Evolutionary conservation across 805 yeast species (phyloP).

Genomic region (Cyberlindnera americana): DNA sequence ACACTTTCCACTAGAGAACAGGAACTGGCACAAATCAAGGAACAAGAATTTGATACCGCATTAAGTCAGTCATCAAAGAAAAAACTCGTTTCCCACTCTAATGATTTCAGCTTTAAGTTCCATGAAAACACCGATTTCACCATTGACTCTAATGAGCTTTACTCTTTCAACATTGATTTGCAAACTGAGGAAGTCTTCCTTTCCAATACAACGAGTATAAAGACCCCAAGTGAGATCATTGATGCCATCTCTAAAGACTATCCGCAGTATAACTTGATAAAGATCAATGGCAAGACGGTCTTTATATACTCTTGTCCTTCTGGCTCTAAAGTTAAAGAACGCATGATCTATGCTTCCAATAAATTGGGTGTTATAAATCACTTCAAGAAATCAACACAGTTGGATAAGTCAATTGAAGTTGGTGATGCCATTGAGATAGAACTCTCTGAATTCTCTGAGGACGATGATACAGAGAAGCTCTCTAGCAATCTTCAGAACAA

Average conservation of each 20-base stretch:
- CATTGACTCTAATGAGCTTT: conserved; percentile 33
- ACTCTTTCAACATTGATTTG: conserved; percentile 50
- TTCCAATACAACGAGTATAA: conserved; percentile 23
- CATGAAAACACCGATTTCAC: conserved; percentile 28
- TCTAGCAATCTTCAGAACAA: conserved; percentile 12
- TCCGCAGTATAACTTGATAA: conserved; percentile 61
- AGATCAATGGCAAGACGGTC: conserved; percentile 38
- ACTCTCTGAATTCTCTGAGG: conserved; percentile 39
- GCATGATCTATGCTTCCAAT: conserved; percentile 90
- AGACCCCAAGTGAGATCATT: conserved; percentile 30
- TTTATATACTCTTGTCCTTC: conserved; percentile 90
- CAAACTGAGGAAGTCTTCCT: conserved; percentile 45
- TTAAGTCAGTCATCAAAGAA: conserved; percentile 30
- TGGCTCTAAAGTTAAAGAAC: conserved; percentile 80
- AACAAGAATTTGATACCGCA: conserved; percentile 37
- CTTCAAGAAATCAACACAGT: conserved; percentile 34
- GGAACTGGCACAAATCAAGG: conserved; percentile 42
- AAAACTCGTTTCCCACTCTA: conserved; percentile 26
- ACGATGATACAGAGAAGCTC: conserved; percentile 18
- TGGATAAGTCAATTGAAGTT: conserved; percentile 53
- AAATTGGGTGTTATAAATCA: conserved; percentile 56
- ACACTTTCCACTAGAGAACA: conserved; percentile 61
- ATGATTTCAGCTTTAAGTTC: conserved; percentile 27
- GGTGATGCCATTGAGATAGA: conserved; percentile 74
- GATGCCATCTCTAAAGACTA: conserved; percentile 34